Evolutionary conservation across 2,329 filamentous ascomycete species (phyloP).

Genomic region (Curvularia spicifera): DNA sequence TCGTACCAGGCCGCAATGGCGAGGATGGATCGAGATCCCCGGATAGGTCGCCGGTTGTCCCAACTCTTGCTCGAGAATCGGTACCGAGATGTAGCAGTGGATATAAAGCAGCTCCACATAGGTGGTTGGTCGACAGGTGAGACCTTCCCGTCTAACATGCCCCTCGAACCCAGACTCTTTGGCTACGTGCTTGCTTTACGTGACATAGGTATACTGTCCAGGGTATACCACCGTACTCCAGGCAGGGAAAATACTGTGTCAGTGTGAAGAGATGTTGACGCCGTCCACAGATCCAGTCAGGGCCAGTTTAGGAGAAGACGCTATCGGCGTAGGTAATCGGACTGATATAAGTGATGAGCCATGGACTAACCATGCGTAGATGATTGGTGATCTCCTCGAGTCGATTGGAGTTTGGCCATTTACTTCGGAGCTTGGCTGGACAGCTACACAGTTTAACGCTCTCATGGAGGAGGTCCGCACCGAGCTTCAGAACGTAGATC

Average conservation of each 20-base stretch:
- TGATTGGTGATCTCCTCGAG: conserved; percentile 46
- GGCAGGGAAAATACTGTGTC: background rate
- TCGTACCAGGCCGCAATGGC: conserved; percentile 47
- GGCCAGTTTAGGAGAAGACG: conserved; percentile 39
- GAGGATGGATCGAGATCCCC: conserved; percentile 41
- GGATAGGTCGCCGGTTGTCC: conserved; percentile 42
- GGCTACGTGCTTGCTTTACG: no score
- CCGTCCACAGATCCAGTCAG: conserved; percentile 35
- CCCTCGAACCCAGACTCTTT: background rate
- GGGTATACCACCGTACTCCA: no score
- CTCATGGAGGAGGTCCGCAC: conserved; percentile 38
- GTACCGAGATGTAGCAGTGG: conserved; percentile 39
- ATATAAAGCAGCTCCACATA: conserved; percentile 45
- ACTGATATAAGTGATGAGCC: background rate
- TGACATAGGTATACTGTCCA: no score
- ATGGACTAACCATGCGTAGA: conserved; percentile 14
- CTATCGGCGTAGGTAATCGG: conserved; percentile 18
- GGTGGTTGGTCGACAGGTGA: conserved; percentile 48
- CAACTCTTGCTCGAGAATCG: conserved; percentile 40
- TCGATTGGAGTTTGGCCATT: conserved; percentile 49
- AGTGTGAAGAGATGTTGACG: conserved; percentile 6
- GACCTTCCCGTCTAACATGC: background rate
- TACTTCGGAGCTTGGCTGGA: conserved; percentile 42
- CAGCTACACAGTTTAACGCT: conserved; percentile 35
- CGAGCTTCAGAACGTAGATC: conserved; percentile 37